Evolutionary conservation across 2,329 filamentous ascomycete genomes (phyloP), one percentile per base, ranked within the genome.

Genomic region (Nothopassalora personata): DNA sequence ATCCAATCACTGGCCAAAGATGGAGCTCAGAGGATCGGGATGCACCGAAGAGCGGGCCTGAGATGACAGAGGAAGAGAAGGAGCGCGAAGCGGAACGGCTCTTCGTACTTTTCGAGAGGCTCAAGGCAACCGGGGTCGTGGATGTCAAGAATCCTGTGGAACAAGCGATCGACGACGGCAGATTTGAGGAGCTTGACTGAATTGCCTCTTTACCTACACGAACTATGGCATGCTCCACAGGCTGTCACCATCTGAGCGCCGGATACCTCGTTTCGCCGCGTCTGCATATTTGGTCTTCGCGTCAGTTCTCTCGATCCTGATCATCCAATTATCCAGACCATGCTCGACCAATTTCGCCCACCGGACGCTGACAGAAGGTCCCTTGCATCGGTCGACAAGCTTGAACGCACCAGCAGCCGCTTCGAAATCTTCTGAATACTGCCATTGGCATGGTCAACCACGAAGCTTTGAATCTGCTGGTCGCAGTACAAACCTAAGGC

Each of bases 21-120:
- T 61, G 67, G 50, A 62, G 60, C 56, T 68, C 68, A 1, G 71
- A 73, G 56, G 61, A 65, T 6, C 49, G 54, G 10, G 89, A 93
- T 73, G 81, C 79, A 56, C 75, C 78, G 6, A 77, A 83, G 6
- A 34, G 15, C 3, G 76, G 84, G 4, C 84, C 85, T 1, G 84
- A 89, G 52, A 96, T 97, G 93, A 94, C 89, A 0, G 80, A 89
- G 50, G 91, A 92, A 64, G 93, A 97, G 76, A 97, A 93, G 73
- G 90, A 96, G 73, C 81, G 89, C 59, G 94, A 99, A 71, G 93
- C 92, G 0, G 93, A 97, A 74, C 83, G 86, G 58, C 75, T 97
- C 0, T 97, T 95, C 76, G 91, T 96, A 11, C 77, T 97, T 3
- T 97, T 97, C 74, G 91, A 97, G 74, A 83, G 83, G 61, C 77